Evolutionary conservation across 2,329 filamentous ascomycete species (phyloP), one percentile per base, ranked within the genome.

Genomic region (Colletotrichum eremochloae): DNA sequence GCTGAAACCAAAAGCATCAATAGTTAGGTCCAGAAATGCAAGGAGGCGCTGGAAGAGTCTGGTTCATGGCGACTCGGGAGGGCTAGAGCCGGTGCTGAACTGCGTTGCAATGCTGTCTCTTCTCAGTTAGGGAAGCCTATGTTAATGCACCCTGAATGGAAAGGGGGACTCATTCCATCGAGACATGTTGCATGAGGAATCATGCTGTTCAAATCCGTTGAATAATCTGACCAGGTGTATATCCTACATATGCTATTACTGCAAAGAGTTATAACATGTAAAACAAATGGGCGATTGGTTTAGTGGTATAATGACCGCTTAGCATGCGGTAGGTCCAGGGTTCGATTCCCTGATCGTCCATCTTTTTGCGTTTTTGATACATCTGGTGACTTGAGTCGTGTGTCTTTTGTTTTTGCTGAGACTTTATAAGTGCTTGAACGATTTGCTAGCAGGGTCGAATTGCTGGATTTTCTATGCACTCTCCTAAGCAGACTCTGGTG

Each of bases 221-320:
- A n/a, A 20, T 44, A 6, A 9, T 8, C 33, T 36, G 33, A 36
- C 3, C 5, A 24, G 24, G 24, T 24, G 24, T 24, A 24, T 24
- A 24, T 24, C 24, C 24, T 24, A 24, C 24, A 24, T 24, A 24
- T 24, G 24, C 1, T 1, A 24, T 24, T 24, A 24, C 1, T 24
- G 24, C 24, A 24, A 1, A 1, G 1, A 24, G 1, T 24, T 1
- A 24, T 1, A 24, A 24, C 14, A 5, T 42, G 12, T 8, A 57
- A 24, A 9, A 20, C 5, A 42, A 0, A 1, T 38, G 58, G 60
- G 60, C 60, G 61, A 63, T 63, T 63, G 61, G 61, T 63, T 63
- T 63, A 63, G 61, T 63, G 46, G 61, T 53, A 63, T 63, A 63
- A 63, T 63, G 61, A 63, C 61, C 61, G 61, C 61, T 63, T 63